Evolutionary conservation across 352 stramenopile genomes (phyloP).

Genomic region (Phytophthora ramorum): DNA sequence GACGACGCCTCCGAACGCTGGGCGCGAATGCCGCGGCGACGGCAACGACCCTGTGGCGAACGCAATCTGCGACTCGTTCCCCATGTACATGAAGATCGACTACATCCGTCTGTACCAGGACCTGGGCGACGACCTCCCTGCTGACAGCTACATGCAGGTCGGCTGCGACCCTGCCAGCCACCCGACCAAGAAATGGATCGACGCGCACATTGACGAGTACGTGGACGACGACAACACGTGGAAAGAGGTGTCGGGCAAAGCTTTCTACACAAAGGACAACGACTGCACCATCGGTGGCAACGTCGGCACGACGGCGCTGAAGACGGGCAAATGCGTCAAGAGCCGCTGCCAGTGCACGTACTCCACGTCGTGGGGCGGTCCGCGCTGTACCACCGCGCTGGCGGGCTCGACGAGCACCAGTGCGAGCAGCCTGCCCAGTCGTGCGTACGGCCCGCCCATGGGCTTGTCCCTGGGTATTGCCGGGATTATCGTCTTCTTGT

Average conservation of each 20-base stretch:
- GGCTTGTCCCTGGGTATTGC: constrained; percentile 44
- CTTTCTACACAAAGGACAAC: constrained; percentile 48
- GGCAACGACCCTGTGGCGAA: no score
- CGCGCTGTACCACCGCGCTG: constrained; percentile 58
- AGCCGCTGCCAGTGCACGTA: constrained; percentile 56
- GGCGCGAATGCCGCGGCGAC: no score
- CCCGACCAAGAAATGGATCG: no score
- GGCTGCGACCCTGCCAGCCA: no score
- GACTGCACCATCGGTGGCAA: constrained; percentile 59
- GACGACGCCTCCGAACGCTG: no score
- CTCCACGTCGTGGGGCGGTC: no score
- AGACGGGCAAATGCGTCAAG: constrained; percentile 55
- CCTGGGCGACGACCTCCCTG: no score
- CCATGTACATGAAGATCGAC: no score
- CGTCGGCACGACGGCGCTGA: constrained; percentile 29
- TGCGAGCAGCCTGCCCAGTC: constrained; percentile 29
- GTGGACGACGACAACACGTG: constrained; percentile 60
- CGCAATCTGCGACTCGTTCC: no score
- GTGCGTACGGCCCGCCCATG: constrained; percentile 63
- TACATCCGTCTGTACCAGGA: no score
- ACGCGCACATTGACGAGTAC: constrained; percentile 73
- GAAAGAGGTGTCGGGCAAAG: constrained; percentile 47
- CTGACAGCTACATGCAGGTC: no score
- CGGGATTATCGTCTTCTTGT: constrained; percentile 35
- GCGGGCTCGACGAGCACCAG: constrained; percentile 34